These are phyloP conservation scores for Aspergillus fischeri DNA, from an alignment of 2,329 filamentous ascomycete genomes.

Conservation along the genomic window DNA sequence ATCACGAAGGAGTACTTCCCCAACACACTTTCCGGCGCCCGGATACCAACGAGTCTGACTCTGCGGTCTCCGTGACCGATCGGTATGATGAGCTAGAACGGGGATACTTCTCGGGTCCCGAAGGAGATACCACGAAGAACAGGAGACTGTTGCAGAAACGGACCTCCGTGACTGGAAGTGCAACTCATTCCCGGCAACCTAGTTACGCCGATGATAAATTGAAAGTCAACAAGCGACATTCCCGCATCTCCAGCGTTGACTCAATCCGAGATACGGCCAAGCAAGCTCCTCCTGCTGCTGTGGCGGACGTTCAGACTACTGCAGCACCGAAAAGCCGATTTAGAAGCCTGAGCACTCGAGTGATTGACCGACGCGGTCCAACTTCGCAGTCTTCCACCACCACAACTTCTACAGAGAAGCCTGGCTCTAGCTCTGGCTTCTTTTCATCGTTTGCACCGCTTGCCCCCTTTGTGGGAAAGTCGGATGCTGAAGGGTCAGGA, in stretches of 20 bases:
- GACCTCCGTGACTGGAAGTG: constrained; percentile 33
- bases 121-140: constrained; percentile 66
- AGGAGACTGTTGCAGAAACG: constrained; percentile 80
- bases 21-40: constrained; percentile 17
- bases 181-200: constrained; percentile 63
- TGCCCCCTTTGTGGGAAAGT: constrained; percentile 44
- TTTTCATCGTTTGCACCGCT: constrained; percentile 46
- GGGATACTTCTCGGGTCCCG: constrained; percentile 89
- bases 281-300: constrained; percentile 50
- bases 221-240: constrained; percentile 66
- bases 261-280: constrained; percentile 59
- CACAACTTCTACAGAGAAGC: constrained; percentile 53
- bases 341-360: constrained; percentile 59
- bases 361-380: constrained; percentile 37
- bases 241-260: constrained; percentile 73
- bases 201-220: constrained; percentile 75
- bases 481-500: constrained; percentile 48
- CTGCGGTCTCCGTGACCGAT: constrained; percentile 27
- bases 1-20: constrained; percentile 14
- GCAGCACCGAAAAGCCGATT: constrained; percentile 48
- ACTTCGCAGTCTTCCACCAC: constrained; percentile 50
- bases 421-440: constrained; percentile 35
- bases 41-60: constrained; percentile 28
- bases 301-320: constrained; percentile 62
- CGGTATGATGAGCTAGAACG: constrained; percentile 64